A percentile compares a stretch with the other conserved stretches of the same genome.
These are phyloP conservation scores for Lojkania enalia DNA, from an alignment of 2,329 filamentous ascomycete species.

Conservation along the genomic window DNA sequence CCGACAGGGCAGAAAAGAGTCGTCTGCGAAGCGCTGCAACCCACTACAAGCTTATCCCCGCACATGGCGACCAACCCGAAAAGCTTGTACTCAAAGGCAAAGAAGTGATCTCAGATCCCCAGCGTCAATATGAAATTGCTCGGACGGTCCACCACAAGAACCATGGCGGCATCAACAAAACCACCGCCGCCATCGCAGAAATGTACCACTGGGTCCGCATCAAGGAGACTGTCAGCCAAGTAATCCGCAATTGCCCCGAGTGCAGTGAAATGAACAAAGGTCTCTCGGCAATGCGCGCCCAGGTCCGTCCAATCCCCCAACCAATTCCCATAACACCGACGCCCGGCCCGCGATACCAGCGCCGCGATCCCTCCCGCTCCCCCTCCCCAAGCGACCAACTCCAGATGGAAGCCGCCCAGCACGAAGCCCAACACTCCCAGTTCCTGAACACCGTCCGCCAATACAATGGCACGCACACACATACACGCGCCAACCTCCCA, in stretches of 20 bases:
- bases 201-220: constrained; percentile 97
- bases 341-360: constrained; percentile 9
- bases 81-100: constrained; percentile 97
- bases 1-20: constrained; percentile 93
- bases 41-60: constrained; percentile 79
- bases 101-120: constrained; percentile 90
- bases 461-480: constrained; percentile 14
- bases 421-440: constrained; percentile 14
- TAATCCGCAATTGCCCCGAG: constrained; percentile 87
- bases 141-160: constrained; percentile 71
- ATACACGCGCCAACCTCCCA: too few relatives aligned
- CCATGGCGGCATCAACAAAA: constrained; percentile 97
- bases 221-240: constrained; percentile 94
- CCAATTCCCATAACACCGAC: constrained; percentile 60
- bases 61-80: constrained; percentile 47
- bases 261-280: constrained; percentile 71
- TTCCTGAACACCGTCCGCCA: background rate
- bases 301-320: constrained; percentile 53
- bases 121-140: constrained; percentile 88
- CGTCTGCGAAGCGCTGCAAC: constrained; percentile 90
- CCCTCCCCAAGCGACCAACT: constrained; percentile 35
- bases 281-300: constrained; percentile 28
- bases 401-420: constrained; percentile 36
- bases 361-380: constrained; percentile 8
- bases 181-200: constrained; percentile 89